Percentiles rank a stretch among this genome's conserved stretches.
These are phyloP conservation scores for Colletotrichum sp. DNA, from an alignment of 2,329 filamentous ascomycete species.

Conservation along the genomic window DNA sequence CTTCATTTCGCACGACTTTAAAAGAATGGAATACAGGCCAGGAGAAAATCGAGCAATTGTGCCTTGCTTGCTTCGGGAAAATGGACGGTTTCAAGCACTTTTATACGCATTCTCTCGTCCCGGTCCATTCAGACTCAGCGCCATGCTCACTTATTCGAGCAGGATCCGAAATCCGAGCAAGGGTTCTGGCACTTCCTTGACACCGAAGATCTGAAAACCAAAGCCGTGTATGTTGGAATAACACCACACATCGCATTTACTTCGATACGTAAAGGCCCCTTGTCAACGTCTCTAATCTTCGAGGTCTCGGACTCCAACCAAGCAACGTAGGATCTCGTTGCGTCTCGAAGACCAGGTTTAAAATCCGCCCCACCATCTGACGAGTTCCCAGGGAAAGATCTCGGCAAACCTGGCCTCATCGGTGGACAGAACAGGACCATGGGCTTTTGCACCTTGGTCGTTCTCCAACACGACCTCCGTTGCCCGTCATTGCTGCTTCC, in stretches of 20 bases:
- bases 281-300: background rate
- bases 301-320: accelerated
- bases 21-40: no score
- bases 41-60: no score
- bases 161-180: background rate
- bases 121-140: background rate
- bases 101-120: background rate
- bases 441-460: background rate
- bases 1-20: background rate
- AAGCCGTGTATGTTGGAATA: accelerated
- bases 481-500: background rate
- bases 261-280: accelerated
- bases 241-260: accelerated
- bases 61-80: background rate
- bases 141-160: background rate
- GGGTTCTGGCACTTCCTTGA: accelerated
- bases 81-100: accelerated
- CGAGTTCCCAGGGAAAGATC: background rate
- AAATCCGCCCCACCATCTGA: background rate
- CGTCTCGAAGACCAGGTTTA: background rate
- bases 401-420: background rate
- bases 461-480: no score
- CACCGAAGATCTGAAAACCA: background rate
- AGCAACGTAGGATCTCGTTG: accelerated
- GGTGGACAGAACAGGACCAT: background rate